These are phyloP conservation scores for Phytopythium helicoides DNA, from an alignment of 352 stramenopile genomes.

Conservation along the genomic window DNA sequence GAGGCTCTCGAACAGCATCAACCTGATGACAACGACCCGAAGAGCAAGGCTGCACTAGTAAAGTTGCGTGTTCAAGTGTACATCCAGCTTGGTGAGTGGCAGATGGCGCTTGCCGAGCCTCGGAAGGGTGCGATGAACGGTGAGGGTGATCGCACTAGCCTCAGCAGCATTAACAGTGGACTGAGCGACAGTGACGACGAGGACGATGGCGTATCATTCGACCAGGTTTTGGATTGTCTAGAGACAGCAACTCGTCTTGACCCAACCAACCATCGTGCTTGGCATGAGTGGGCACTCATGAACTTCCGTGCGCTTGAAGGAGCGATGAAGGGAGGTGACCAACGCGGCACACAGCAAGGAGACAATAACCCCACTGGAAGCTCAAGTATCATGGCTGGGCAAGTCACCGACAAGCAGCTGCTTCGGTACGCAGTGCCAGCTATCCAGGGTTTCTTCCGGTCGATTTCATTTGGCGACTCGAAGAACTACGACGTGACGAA, in stretches of 20 bases:
- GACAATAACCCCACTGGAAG: background rate
- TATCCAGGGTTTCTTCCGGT: constrained; percentile 97
- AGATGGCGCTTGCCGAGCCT: constrained; percentile 74
- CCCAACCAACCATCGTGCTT: constrained; percentile 95
- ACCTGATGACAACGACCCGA: constrained; percentile 38
- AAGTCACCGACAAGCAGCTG: constrained; percentile 41
- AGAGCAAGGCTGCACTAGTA: constrained; percentile 62
- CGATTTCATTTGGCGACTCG: constrained; percentile 95
- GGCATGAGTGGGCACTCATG: constrained; percentile 98
- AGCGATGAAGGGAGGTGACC: constrained; percentile 30
- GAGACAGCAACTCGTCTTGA: constrained; percentile 80
- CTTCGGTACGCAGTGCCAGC: constrained; percentile 90
- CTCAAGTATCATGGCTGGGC: background rate
- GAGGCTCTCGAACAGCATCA: constrained; percentile 64
- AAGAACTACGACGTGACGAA: constrained; percentile 92
- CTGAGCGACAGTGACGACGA: constrained; percentile 8
- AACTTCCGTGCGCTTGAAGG: constrained; percentile 93
- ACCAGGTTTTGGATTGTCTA: constrained; percentile 79
- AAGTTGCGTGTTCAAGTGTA: constrained; percentile 83
- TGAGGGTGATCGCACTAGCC: constrained; percentile 1
- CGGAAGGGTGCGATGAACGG: constrained; percentile 67
- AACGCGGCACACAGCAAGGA: background rate
- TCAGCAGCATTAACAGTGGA: background rate
- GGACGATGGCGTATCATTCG: constrained; percentile 28
- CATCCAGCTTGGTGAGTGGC: constrained; percentile 84